phyloP scores from a whole-genome alignment of 495 filamentous ascomycete genomes.

The Lichina pygmaea region DNA sequence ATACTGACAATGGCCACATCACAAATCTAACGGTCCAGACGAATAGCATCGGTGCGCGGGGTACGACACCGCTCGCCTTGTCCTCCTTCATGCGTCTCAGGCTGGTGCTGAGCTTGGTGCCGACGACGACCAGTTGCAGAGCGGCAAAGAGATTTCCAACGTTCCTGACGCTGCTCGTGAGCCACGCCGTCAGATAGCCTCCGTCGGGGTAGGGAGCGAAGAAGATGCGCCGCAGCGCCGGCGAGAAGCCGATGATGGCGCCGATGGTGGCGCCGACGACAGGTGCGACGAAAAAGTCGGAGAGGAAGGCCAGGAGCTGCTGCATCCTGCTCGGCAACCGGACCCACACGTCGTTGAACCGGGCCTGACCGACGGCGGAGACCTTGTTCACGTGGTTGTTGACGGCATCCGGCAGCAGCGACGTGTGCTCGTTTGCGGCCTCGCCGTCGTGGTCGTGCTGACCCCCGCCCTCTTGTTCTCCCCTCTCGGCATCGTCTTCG shows the following conservation, averaged over 20 bases:
- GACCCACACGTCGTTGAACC: conserved; percentile 10
- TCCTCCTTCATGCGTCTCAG: conserved; percentile 24
- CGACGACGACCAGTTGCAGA: conserved; percentile 46
- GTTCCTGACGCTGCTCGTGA: conserved; percentile 36
- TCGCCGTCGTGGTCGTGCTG: neutral
- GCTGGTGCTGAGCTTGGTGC: conserved; percentile 31
- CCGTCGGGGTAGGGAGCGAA: conserved; percentile 36
- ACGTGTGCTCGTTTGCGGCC: conserved; percentile 11
- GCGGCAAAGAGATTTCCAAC: conserved; percentile 44
- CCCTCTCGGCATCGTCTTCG: neutral
- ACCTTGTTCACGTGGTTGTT: conserved; percentile 7
- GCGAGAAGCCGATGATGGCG: conserved; percentile 31
- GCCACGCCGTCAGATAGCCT: conserved; percentile 43
- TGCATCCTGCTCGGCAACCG: conserved; percentile 8
- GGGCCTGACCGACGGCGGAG: conserved; percentile 6
- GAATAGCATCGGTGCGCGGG: conserved; percentile 22
- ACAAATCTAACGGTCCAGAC: conserved; percentile 35
- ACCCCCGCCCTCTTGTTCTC: neutral
- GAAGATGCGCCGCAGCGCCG: conserved; percentile 34
- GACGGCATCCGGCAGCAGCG: conserved; percentile 17
- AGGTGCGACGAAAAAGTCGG: conserved; percentile 26
- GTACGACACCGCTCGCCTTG: conserved; percentile 18
- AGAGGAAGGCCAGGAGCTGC: neutral
- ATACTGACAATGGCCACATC: conserved; percentile 31
- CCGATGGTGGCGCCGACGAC: conserved; percentile 37